These are phyloP conservation scores for Paecilomyces sp. DNA, from an alignment of 2,329 filamentous ascomycete genomes.

Conservation along the genomic window DNA sequence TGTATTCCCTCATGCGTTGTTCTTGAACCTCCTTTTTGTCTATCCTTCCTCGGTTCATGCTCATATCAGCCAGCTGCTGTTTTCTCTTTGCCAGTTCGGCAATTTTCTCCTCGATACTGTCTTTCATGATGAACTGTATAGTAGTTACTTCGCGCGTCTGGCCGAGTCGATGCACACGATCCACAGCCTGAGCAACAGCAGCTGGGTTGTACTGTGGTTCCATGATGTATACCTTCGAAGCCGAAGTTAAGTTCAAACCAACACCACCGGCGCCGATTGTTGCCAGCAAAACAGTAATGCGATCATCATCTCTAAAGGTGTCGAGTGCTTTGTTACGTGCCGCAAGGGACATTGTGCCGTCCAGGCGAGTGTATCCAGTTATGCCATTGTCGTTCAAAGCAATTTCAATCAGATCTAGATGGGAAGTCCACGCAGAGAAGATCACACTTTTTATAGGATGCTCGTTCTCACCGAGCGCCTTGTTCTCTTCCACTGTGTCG, in stretches of 20 bases:
- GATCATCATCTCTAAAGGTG: slow-evolving; percentile 64
- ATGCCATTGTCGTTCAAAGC: slow-evolving; percentile 55
- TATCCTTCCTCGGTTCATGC: slow-evolving; percentile 62
- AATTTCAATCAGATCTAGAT: slow-evolving; percentile 84
- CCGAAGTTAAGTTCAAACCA: slow-evolving; percentile 82
- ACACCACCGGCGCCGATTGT: slow-evolving; percentile 89
- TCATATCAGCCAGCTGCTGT: slow-evolving; percentile 79
- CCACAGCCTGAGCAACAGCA: slow-evolving; percentile 87
- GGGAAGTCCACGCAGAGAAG: slow-evolving; percentile 93
- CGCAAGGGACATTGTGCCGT: slow-evolving; percentile 76
- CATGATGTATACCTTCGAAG: slow-evolving; percentile 89
- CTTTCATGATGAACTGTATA: slow-evolving; percentile 79
- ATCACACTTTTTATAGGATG: slow-evolving; percentile 86
- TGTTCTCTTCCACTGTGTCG: slow-evolving; percentile 52
- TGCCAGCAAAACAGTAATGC: slow-evolving; percentile 74
- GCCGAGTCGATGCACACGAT: slow-evolving; percentile 84
- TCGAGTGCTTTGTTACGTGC: slow-evolving; percentile 71
- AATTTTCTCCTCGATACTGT: slow-evolving; percentile 93
- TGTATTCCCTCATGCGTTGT: slow-evolving; percentile 56
- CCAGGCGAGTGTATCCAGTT: slow-evolving; percentile 68
- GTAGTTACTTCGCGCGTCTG: slow-evolving; percentile 86
- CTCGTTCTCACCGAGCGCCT: slow-evolving; percentile 45
- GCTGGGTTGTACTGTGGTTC: slow-evolving; percentile 97
- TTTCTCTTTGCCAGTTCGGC: slow-evolving; percentile 85
- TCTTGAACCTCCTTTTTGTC: slow-evolving; percentile 57